A percentile compares a stretch with the other conserved stretches of the same genome.
phyloP scores from a whole-genome alignment of 2,329 filamentous ascomycete species.

The Drechslera avenae region DNA sequence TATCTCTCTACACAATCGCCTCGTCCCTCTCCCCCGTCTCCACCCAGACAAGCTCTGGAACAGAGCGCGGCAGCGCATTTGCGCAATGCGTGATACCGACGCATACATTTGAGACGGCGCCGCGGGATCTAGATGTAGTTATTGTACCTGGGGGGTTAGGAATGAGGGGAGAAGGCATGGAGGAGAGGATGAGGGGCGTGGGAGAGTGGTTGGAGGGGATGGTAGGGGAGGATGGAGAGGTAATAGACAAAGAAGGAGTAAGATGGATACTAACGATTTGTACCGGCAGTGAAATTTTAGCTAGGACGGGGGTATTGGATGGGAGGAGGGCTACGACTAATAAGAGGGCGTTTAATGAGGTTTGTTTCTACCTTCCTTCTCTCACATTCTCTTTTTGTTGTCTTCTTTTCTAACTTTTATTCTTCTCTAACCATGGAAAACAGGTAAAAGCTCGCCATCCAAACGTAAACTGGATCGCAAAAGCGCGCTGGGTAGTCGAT shows the following conservation, averaged over 20 bases:
- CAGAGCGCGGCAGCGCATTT: slow-evolving; percentile 29
- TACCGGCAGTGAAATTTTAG: slow-evolving; percentile 66
- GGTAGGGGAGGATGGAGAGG: slow-evolving; percentile 49
- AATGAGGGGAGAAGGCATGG: slow-evolving; percentile 35
- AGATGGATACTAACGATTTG: slow-evolving; percentile 68
- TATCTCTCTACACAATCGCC: slow-evolving; percentile 45
- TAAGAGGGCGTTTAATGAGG: slow-evolving; percentile 60
- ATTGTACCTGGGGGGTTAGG: slow-evolving; percentile 69
- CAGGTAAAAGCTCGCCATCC: slow-evolving; percentile 55
- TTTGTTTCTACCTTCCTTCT: not conserved
- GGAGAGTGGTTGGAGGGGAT: slow-evolving; percentile 54
- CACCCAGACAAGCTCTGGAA: slow-evolving; percentile 26
- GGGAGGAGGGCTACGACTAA: slow-evolving; percentile 69
- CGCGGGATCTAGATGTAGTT: slow-evolving; percentile 62
- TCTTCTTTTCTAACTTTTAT: not conserved
- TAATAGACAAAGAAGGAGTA: slow-evolving; percentile 45
- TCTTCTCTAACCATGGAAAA: too few species aligned
- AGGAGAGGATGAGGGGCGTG: slow-evolving; percentile 41
- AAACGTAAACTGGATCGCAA: slow-evolving; percentile 63
- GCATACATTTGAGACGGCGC: slow-evolving; percentile 60
- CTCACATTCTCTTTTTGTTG: too few species aligned
- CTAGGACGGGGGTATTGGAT: slow-evolving; percentile 64
- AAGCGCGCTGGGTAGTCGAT: slow-evolving; percentile 68
- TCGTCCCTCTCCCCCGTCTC: slow-evolving; percentile 42
- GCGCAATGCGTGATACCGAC: slow-evolving; percentile 54